These are phyloP conservation scores for Oryza meyeriana DNA, from an alignment of 176 grass and related monocot genomes.

Conservation along the genomic window DNA sequence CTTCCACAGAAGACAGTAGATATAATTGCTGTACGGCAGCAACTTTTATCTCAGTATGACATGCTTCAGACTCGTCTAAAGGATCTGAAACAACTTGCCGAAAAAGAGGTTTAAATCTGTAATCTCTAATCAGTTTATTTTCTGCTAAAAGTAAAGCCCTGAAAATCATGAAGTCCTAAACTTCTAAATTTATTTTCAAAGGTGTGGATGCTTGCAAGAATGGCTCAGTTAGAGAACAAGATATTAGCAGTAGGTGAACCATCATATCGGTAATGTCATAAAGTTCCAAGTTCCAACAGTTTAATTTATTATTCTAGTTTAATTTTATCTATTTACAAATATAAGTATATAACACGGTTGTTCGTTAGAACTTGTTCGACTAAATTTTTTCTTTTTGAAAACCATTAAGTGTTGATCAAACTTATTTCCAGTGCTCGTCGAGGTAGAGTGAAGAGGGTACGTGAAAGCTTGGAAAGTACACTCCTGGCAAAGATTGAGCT, in stretches of 20 bases:
- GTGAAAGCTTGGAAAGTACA: slow-evolving; percentile 82
- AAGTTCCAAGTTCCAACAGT: background rate
- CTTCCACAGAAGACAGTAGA: slow-evolving; percentile 78
- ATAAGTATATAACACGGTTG: background rate
- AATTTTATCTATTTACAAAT: background rate
- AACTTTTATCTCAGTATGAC: slow-evolving; percentile 95
- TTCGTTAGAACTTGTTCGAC: slow-evolving; percentile 24
- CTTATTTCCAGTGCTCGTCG: slow-evolving; percentile 60
- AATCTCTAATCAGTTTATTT: slow-evolving; percentile 10
- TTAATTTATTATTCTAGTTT: background rate
- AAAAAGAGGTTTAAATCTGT: slow-evolving; percentile 74
- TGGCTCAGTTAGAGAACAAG: slow-evolving; percentile 97
- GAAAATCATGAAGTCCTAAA: slow-evolving; percentile 18
- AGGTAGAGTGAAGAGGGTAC: slow-evolving; percentile 78
- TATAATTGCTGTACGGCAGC: slow-evolving; percentile 71
- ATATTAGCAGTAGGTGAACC: slow-evolving; percentile 91
- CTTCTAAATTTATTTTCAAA: slow-evolving; percentile 33
- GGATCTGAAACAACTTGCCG: slow-evolving; percentile 68
- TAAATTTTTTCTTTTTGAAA: background rate
- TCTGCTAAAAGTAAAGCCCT: slow-evolving; percentile 1
- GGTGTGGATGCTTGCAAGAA: slow-evolving; percentile 95
- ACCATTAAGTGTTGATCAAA: slow-evolving; percentile 30
- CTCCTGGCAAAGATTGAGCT: slow-evolving; percentile 78
- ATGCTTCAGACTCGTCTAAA: slow-evolving; percentile 78
- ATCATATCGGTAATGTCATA: slow-evolving; percentile 74